Evolutionary conservation across 139 green algal species (phyloP), one percentile per base, ranked within the genome.

Genomic region (Zygnema cylindricum): DNA sequence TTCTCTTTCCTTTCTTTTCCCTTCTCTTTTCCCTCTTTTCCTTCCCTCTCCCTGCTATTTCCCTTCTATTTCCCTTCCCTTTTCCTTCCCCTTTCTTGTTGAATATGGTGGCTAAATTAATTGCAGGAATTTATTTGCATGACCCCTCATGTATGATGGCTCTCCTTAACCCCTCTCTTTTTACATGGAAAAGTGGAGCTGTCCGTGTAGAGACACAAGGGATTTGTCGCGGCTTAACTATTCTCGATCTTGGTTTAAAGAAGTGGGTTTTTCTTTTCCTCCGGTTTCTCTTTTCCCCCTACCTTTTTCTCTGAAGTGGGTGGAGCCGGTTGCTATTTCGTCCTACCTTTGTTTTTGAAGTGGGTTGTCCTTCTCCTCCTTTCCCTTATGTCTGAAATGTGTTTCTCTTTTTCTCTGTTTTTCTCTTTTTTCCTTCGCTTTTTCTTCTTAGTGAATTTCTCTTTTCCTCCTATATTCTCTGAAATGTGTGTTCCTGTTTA

Each of bases 41-140:
- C n/a, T n/a, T n/a, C n/a, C n/a, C n/a, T n/a, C n/a, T n/a, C n/a
- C n/a, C n/a, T n/a, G n/a, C n/a, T n/a, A n/a, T n/a, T n/a, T n/a
- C n/a, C n/a, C n/a, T n/a, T n/a, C n/a, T n/a, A n/a, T n/a, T n/a
- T n/a, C n/a, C n/a, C n/a, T n/a, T n/a, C n/a, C n/a, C n/a, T n/a
- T n/a, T 11, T 16, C 71, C 7, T 79, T 11, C 36, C 36, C 71
- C 43, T 79, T 79, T 11, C 36, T 25, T 79, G 42, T 11, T 79
- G 7, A 30, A n/a, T n/a, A n/a, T n/a, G n/a, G n/a, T n/a, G n/a
- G n/a, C 43, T 42, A 11, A 55, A 79, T 16, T 25, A 25, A 16
- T 43, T 2, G 81, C 85, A 89, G 85, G 77, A 7, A 88, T 89
- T 2, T 89, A 89, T 33, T n/a, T 89, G 79, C 85, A 89, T 39